phyloP scores from a whole-genome alignment of 2,329 filamentous ascomycete species.

The Colletotrichum trifolii region DNA sequence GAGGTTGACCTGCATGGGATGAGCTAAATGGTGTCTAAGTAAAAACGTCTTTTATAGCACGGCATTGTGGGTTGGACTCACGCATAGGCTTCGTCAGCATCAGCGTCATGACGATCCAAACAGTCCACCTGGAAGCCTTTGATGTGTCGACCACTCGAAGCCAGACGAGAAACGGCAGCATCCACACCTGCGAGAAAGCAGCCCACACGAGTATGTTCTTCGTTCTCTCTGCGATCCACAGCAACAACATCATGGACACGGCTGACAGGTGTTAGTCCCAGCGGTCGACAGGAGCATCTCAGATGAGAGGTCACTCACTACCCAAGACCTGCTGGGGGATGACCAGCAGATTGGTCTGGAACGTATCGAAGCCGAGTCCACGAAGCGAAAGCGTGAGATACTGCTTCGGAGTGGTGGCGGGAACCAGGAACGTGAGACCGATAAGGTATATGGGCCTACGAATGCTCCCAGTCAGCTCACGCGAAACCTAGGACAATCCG shows the following conservation, averaged over 20 bases:
- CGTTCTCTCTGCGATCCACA: constrained; percentile 5
- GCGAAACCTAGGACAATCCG: background rate
- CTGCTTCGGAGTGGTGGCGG: constrained; percentile 56
- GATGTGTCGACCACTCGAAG: constrained; percentile 48
- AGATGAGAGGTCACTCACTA: background rate
- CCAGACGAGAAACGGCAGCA: constrained; percentile 62
- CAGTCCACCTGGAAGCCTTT: constrained; percentile 45
- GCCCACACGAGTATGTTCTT: constrained; percentile 6
- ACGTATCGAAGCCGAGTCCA: constrained; percentile 67
- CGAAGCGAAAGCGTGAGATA: constrained; percentile 71
- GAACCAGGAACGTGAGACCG: constrained; percentile 65
- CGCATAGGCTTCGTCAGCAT: constrained; percentile 48
- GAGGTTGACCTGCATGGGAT: constrained; percentile 51
- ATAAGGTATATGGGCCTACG: constrained; percentile 61
- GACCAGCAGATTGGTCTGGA: constrained; percentile 71
- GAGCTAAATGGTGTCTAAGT: constrained; percentile 42
- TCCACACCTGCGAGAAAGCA: constrained; percentile 58
- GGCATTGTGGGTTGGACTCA: constrained; percentile 21
- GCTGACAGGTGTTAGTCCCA: constrained; percentile 33
- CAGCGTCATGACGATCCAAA: constrained; percentile 48
- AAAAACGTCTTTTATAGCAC: constrained; percentile 32
- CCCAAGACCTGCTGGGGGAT: constrained; percentile 56
- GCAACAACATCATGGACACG: background rate
- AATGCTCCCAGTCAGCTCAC: background rate
- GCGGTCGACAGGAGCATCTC: too few relatives aligned